phyloP scores from a whole-genome alignment of 495 filamentous ascomycete species.

The Penicillium canariense region DNA sequence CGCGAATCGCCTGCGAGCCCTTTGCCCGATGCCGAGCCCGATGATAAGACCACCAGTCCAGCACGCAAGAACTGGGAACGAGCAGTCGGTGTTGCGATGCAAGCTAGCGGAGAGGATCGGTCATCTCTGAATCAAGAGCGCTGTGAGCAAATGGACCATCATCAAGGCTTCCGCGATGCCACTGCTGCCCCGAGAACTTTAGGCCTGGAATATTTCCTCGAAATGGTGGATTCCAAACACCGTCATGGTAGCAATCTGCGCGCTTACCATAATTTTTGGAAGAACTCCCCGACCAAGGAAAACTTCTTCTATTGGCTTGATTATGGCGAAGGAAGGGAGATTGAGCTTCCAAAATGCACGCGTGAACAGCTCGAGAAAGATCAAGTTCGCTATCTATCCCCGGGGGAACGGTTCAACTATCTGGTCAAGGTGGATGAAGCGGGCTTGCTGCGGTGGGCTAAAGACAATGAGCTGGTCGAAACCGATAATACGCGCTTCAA shows the following conservation, averaged over 20 bases:
- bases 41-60: constrained; percentile 26
- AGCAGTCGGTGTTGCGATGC: constrained; percentile 63
- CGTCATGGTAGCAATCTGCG: constrained; percentile 81
- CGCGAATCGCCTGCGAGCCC: constrained; percentile 38
- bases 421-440: constrained; percentile 65
- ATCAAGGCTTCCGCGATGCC: background rate
- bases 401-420: constrained; percentile 70
- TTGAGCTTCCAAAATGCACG: constrained; percentile 59
- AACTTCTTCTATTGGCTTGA: constrained; percentile 99
- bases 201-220: constrained; percentile 87
- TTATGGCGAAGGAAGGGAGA: constrained; percentile 63
- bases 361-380: constrained; percentile 66
- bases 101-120: constrained; percentile 64
- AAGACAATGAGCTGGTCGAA: constrained; percentile 72
- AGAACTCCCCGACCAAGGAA: constrained; percentile 67
- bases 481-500: constrained; percentile 67
- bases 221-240: constrained; percentile 91
- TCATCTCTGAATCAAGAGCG: background rate
- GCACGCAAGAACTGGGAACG: constrained; percentile 75
- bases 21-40: constrained; percentile 4
- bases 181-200: constrained; percentile 61
- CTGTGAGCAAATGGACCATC: background rate
- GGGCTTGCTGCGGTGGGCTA: constrained; percentile 73
- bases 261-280: constrained; percentile 85
- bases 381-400: constrained; percentile 68